Evolutionary conservation across 31 red algal genomes (phyloP).

Genomic region (Asparagopsis taxiformis): DNA sequence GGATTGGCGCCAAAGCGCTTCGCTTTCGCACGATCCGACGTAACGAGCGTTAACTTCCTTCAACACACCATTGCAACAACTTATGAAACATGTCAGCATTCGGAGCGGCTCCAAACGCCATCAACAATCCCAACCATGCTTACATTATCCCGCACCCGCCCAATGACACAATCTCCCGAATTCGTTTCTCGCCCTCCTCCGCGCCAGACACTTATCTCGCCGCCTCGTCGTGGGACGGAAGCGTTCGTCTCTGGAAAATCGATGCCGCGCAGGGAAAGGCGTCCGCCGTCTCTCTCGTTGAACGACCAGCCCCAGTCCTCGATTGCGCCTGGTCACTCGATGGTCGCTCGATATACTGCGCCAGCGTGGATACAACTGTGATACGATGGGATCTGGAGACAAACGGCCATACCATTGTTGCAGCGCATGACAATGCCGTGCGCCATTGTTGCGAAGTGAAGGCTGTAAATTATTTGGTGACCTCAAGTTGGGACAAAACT

Average conservation of each 20-base stretch:
- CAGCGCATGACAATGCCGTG: slow-evolving; percentile 71
- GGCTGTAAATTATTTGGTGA: slow-evolving; percentile 56
- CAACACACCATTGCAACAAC: too few species aligned
- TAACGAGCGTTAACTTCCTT: too few species aligned
- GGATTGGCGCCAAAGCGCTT: too few species aligned
- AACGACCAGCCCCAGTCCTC: slow-evolving; percentile 37
- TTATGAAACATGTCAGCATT: not conserved
- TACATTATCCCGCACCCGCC: slow-evolving; percentile 28
- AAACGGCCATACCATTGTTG: slow-evolving; percentile 34
- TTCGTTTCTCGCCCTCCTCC: slow-evolving; percentile 75
- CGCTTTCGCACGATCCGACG: too few species aligned
- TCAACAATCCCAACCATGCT: not conserved
- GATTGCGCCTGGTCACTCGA: slow-evolving; percentile 64
- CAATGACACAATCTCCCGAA: slow-evolving; percentile 79
- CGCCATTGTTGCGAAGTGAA: slow-evolving; percentile 34
- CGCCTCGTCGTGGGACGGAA: slow-evolving; percentile 90
- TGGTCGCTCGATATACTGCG: slow-evolving; percentile 37
- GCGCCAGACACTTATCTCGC: slow-evolving; percentile 58
- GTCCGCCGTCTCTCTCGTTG: slow-evolving; percentile 33
- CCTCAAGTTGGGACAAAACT: slow-evolving; percentile 75
- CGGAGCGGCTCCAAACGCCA: not conserved
- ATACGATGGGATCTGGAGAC: slow-evolving; percentile 55
- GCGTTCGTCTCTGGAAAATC: slow-evolving; percentile 83
- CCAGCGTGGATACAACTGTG: slow-evolving; percentile 48
- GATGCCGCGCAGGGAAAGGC: slow-evolving; percentile 43